Base-by-base conservation (phyloP, 2,329 filamentous ascomycete species). In the Pezicula rhizophila region DNA sequence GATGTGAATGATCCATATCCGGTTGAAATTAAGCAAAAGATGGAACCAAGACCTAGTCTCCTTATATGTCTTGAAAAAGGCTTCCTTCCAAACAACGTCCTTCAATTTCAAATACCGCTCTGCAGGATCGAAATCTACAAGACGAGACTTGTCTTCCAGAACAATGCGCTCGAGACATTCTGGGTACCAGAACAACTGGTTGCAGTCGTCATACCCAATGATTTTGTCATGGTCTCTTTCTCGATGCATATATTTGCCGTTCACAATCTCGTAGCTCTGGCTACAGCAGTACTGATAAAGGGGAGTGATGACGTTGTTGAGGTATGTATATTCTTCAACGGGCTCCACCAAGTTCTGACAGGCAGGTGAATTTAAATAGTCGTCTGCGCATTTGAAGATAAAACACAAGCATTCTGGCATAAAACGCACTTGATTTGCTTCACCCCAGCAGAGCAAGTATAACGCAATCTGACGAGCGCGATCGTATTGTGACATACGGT, bases 31-130 rank as follows among this genome's bases (percentile, higher is more conserved):
- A 68, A 92, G 87, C 50, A 97, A 68, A 72, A 96, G 76, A 70
- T 99, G 93, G 75, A 96, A 93, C 92, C 92, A 99, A 1, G 93
- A 99, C 47, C 93, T 85, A 5, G 89, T 92, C 69, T 99, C 93
- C 70, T 88, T 93, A 78, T 96, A 99, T 0, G 93, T 99, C 79
- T 99, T 99, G 82, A 99, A 99, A 72, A 99, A 99, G 4, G 87
- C 90, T 74, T 99, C 97, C 71, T 96, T 96, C 93, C 93, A 99
- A 60, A 87, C 77, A 14, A 99, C 89, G 10, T 99, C 92, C 69
- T 92, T 89, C 23, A 99, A 78, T 69, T 96, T 96, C 47, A 87
- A 71, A 69, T 89, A 99, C 47, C 93, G 85, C 70, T 97, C 89
- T 3, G 86, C 84, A 0, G 90, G 87, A 2, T 90, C 87, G 3